Percentiles rank a stretch among this genome's conserved stretches.
These are phyloP conservation scores for Mycocentrospora acerina DNA, from an alignment of 2,329 filamentous ascomycete genomes.

Conservation along the genomic window DNA sequence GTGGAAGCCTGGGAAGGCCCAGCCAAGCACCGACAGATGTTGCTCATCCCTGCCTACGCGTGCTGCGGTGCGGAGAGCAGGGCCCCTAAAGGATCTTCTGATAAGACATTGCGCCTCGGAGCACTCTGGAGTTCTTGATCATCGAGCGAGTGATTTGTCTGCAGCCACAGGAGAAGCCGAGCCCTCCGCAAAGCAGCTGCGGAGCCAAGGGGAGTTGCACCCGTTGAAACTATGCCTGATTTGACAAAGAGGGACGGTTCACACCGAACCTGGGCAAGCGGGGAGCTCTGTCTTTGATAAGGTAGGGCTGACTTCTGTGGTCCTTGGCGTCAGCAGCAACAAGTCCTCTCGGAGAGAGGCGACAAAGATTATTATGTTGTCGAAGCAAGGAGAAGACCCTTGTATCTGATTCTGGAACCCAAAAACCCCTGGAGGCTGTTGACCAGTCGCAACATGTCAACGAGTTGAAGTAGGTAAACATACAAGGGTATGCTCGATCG, in stretches of 20 bases:
- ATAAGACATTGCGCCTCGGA: too few relatives aligned
- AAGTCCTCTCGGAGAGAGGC: too few relatives aligned
- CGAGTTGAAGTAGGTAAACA: too few relatives aligned
- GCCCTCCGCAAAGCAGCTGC: slow-evolving; percentile 13
- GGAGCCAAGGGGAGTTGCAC: slow-evolving; percentile 7
- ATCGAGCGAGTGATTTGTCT: slow-evolving; percentile 22
- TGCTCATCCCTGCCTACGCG: too few relatives aligned
- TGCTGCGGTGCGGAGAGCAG: slow-evolving; percentile 18
- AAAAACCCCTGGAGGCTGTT: too few relatives aligned
- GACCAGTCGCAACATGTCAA: too few relatives aligned
- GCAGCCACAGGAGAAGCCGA: slow-evolving; percentile 24
- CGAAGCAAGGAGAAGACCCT: too few relatives aligned
- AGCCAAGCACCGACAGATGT: too few relatives aligned
- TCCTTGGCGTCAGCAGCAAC: slow-evolving; percentile 29
- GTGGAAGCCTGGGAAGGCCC: too few relatives aligned
- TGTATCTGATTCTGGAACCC: too few relatives aligned
- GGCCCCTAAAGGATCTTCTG: slow-evolving; percentile 7
- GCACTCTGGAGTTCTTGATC: slow-evolving; percentile 11
- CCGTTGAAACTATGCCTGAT: slow-evolving; percentile 4
- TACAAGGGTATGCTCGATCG: too few relatives aligned
- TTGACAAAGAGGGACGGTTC: slow-evolving; percentile 9
- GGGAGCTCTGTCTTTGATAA: slow-evolving; percentile 24
- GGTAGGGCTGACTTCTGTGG: slow-evolving; percentile 17
- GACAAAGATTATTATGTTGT: too few relatives aligned
- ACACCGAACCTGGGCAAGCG: slow-evolving; percentile 7